These are phyloP conservation scores for Plectosphaerella cucumerina DNA, from an alignment of 2,329 filamentous ascomycete species.

Conservation along the genomic window DNA sequence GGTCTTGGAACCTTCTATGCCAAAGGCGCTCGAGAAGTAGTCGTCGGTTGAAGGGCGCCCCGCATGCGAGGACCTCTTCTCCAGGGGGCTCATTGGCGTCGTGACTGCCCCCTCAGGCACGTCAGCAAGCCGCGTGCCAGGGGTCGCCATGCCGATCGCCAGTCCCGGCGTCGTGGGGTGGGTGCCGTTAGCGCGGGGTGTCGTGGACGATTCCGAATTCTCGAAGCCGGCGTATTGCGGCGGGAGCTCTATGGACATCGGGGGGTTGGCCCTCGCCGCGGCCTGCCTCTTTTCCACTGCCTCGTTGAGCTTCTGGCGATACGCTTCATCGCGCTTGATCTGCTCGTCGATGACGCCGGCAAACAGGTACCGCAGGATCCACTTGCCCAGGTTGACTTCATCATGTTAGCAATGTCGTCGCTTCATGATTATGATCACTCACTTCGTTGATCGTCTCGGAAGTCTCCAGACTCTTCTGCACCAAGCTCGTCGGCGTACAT, in stretches of 20 bases:
- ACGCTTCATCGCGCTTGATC: constrained; percentile 71
- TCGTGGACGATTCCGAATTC: constrained; percentile 32
- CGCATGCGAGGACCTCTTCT: constrained; percentile 51
- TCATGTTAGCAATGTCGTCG: constrained; percentile 10
- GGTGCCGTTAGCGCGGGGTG: constrained; percentile 62
- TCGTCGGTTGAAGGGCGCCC: constrained; percentile 66
- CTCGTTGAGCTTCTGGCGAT: constrained; percentile 66
- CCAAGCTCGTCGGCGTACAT: constrained; percentile 90
- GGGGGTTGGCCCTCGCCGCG: constrained; percentile 52
- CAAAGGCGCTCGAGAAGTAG: constrained; percentile 68
- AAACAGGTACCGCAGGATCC: constrained; percentile 92
- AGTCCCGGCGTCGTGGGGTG: constrained; percentile 68
- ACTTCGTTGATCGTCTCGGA: constrained; percentile 92
- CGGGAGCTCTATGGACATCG: constrained; percentile 53
- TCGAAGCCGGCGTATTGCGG: constrained; percentile 29
- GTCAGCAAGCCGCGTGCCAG: constrained; percentile 42
- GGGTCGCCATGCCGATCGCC: constrained; percentile 73
- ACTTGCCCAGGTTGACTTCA: constrained; percentile 92
- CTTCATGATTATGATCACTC: constrained; percentile 26
- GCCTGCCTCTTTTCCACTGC: constrained; percentile 54
- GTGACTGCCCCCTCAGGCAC: constrained; percentile 42
- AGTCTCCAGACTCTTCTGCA: constrained; percentile 69
- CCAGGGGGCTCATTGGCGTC: constrained; percentile 40
- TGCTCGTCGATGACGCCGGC: constrained; percentile 86
- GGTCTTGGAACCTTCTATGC: constrained; percentile 40